Evolutionary conservation across 192 early-diverging fungal genomes (phyloP), one percentile per base, ranked within the genome.

Genomic region (Glomus cerebriforme): DNA sequence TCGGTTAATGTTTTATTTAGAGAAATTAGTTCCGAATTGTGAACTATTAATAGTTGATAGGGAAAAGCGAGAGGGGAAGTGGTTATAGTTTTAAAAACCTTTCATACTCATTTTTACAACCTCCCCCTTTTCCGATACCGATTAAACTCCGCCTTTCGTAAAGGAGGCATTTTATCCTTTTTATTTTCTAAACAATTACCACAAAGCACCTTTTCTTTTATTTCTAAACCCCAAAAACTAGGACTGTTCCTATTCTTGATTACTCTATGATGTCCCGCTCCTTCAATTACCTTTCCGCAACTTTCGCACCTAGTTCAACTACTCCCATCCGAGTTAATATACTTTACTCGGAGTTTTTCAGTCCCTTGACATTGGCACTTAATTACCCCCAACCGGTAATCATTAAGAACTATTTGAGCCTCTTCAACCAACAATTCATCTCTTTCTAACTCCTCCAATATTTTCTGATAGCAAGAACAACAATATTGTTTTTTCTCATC

Each of bases 151-250:
- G 64, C 64, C 64, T 35, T 66, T 66, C 64, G 64, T 35, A 66
- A 66, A n/a, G 64, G 15, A 15, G 64, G 27, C 64, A 66, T 66
- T 15, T 29, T 35, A 2, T 66, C 64, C 24, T 66, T 66, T 66
- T 66, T 66, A 66, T 15, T 66, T 66, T 7, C 64, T 66, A 66
- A 66, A 35, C 64, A 66, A 66, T 66, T 35, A 66, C 64, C 64
- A 29, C 64, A 66, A 3, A 66, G 15, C 2, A 66, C 15, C 13
- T 29, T 35, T 66, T 66, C 64, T 34, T 35, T 66, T 19, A 66
- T n/a, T 29, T 15, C 64, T 29, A 66, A 66, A 13, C 64, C 64
- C 15, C 64, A 66, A 66, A 66, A 66, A 19, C 7, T 35, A 12
- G 64, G 64, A 29, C 24, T 12, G 13, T 66, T 29, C 19, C 64